Evolutionary conservation across 1,139 yeast species (phyloP), one percentile per base, ranked within the genome.

Genomic region (Taphrina betulina): DNA sequence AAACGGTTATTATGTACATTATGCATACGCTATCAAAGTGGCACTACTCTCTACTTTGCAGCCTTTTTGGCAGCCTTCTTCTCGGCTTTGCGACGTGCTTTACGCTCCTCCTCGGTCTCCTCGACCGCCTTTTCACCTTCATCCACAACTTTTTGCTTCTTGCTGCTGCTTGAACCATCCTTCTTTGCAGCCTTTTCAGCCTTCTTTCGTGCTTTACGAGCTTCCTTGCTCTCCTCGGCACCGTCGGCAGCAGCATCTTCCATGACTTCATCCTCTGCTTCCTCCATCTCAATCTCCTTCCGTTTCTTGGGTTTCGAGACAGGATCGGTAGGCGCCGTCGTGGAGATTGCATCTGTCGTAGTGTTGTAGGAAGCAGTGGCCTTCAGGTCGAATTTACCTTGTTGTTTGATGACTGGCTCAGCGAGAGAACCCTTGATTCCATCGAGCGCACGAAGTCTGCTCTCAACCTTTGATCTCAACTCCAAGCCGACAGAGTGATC

Each of bases 401-500:
- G 70, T 57, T 64, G 63, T 55, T 66, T 66, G 43, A 67, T 68
- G 26, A 66, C 60, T 4, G 56, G 31, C 19, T 48, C 53, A 14
- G 48, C 59, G 65, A 53, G 73, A 65, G 37, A 42, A 4, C 54
- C 42, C 41, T 73, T 77, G 74, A 95, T 86, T 64, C 98, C 98
- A 76, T 92, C 99, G 66, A 94, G 78, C 62, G 90, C 88, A 71
- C 96, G 87, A 68, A 92, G 81, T 77, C 98, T 84, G 62, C 87
- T 80, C 75, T 92, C 99, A 67, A 92, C 94, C 78, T 89, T 89
- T 65, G 87, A 81, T 75, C 98, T 83, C 64, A 86, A 92, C 65
- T 84, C 87, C 66, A 87, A 77, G 68, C 99, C 99, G 67, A 90
- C 80, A 65, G 89, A 95, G 63, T 96, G 96, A 59, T 87, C 81